These are phyloP conservation scores for Pyrus pyrifolia DNA, from an alignment of 306 rosid genomes.

Conservation along the genomic window DNA sequence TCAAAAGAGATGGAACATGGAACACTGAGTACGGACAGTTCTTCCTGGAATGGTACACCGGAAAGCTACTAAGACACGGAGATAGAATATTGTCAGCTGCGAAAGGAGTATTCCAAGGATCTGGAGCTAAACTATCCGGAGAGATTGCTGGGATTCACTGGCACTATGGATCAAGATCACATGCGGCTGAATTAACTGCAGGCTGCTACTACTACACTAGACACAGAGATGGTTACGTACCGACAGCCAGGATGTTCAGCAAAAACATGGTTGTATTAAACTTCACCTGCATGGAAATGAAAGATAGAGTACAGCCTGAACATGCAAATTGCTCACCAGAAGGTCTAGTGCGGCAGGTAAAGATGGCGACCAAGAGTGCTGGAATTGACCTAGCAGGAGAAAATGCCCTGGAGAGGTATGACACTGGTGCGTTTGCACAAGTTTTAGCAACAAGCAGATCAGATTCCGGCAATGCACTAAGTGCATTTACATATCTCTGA, in stretches of 20 bases:
- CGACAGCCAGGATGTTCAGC: constrained; percentile 58
- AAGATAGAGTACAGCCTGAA: constrained; percentile 57
- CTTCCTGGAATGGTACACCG: constrained; percentile 83
- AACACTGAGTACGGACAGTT: constrained; percentile 63
- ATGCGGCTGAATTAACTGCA: constrained; percentile 82
- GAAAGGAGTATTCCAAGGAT: constrained; percentile 48
- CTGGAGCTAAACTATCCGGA: constrained; percentile 64
- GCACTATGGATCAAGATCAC: constrained; percentile 78
- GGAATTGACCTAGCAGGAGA: constrained; percentile 85
- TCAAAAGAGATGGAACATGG: constrained; percentile 78
- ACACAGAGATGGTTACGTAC: constrained; percentile 50
- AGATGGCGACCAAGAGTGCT: constrained; percentile 49
- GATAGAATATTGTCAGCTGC: constrained; percentile 65
- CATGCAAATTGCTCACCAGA: constrained; percentile 76
- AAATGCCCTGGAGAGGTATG: constrained; percentile 91
- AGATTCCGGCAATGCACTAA: constrained; percentile 53
- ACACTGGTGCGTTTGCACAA: constrained; percentile 55
- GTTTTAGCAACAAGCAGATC: constrained; percentile 64
- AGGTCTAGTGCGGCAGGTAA: constrained; percentile 73
- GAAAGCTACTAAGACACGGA: constrained; percentile 63
- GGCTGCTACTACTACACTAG: constrained; percentile 76
- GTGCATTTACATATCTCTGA: constrained; percentile 77
- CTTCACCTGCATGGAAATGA: constrained; percentile 98
- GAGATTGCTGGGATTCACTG: constrained; percentile 93
- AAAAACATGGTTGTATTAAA: constrained; percentile 59